Evolutionary conservation across 2,329 filamentous ascomycete genomes (phyloP), one percentile per base, ranked within the genome.

Genomic region (Cordyceps cateniannulata): DNA sequence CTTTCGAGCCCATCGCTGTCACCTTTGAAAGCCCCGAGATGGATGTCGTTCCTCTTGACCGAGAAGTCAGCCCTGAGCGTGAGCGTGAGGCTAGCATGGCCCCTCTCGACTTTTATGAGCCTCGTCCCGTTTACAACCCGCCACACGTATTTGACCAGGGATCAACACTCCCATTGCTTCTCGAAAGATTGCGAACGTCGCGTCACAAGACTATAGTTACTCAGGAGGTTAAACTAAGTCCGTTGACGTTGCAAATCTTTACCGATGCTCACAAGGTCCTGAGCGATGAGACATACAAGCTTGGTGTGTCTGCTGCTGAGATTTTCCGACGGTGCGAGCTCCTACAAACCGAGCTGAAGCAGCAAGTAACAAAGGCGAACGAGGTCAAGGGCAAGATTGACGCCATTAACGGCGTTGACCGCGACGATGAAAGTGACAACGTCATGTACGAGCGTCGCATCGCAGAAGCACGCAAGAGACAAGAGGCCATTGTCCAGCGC

Each of bases 201-300:
- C 81, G 83, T 57, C 81, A 86, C 71, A 83, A 83, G 71, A 79
- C 83, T 5, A 72, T 85, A 27, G 75, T 90, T 53, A 84, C 83
- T 61, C 86, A 90, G 63, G 85, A 89, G 68, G 79, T 93, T 59
- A 81, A 84, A 62, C 80, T 92, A 24, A 89, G 86, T 24, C 85
- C 88, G 14, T 83, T 88, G 24, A 90, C 88, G 2, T 78, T 93
- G 20, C 82, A 86, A 64, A 79, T 91, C 42, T 83, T 93, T 65
- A 89, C 87, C 29, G 85, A 90, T 62, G 85, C 85, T 0, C 90
- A 93, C 71, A 85, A 88, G 68, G 77, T 89, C 5, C 77, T 93
- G 6, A 85, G 85, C 63, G 81, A 82, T 10, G 88, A 93, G 71
- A 91, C 88, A 0, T 80, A 88, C 65, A 79, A 79, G 12, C 79